These are phyloP conservation scores for Trichophyton benhamiae DNA, from an alignment of 2,329 filamentous ascomycete genomes.

Conservation along the genomic window DNA sequence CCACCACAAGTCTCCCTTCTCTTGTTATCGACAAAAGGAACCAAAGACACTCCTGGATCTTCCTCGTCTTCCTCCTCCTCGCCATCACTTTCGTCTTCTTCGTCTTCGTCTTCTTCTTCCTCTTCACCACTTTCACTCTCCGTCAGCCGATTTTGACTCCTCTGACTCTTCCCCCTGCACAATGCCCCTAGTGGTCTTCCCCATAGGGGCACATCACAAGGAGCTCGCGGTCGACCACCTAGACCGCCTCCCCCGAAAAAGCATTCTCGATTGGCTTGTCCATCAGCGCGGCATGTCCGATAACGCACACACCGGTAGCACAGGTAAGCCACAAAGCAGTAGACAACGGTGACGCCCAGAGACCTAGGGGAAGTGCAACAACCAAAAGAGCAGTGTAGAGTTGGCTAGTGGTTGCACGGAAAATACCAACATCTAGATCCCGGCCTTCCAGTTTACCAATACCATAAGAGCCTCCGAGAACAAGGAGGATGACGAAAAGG, in stretches of 20 bases:
- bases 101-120: slow-evolving; percentile 28
- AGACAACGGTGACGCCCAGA: slow-evolving; percentile 71
- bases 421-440: slow-evolving; percentile 74
- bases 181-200: slow-evolving; percentile 95
- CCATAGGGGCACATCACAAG: slow-evolving; percentile 78
- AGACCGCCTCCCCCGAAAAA: slow-evolving; percentile 99
- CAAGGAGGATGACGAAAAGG: slow-evolving; percentile 83
- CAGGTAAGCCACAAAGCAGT: slow-evolving; percentile 93
- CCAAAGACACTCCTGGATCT: slow-evolving; percentile 20
- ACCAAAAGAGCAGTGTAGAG: slow-evolving; percentile 81
- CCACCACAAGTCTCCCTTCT: background rate
- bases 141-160: slow-evolving; percentile 47
- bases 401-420: slow-evolving; percentile 78
- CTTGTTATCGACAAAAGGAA: slow-evolving; percentile 2
- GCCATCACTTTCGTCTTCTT: slow-evolving; percentile 32
- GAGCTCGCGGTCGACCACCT: slow-evolving; percentile 99
- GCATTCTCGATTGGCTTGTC: slow-evolving; percentile 99
- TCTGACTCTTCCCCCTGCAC: slow-evolving; percentile 49
- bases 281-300: slow-evolving; percentile 90
- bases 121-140: slow-evolving; percentile 48
- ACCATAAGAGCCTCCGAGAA: slow-evolving; percentile 74
- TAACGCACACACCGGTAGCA: slow-evolving; percentile 81
- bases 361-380: slow-evolving; percentile 69
- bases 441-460: slow-evolving; percentile 82
- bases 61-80: slow-evolving; percentile 42